A percentile compares a stretch with the other conserved stretches of the same genome.
Conservation (phyloP, 805 yeast genomes). For the Candida sonorensis region DNA sequence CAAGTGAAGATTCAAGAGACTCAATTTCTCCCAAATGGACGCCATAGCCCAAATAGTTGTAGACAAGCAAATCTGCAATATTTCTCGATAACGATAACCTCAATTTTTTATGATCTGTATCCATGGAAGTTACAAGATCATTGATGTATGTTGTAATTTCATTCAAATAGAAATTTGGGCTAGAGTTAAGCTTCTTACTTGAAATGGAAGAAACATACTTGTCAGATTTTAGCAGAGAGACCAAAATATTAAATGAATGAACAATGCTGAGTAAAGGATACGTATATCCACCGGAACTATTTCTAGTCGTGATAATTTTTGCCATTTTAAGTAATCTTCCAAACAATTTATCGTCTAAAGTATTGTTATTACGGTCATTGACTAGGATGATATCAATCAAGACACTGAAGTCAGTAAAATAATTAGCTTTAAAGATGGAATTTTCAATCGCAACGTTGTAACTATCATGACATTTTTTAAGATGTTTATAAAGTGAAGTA, state of each 20-base stretch:
- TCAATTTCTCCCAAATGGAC: conserved; percentile 19
- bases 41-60: conserved; percentile 25
- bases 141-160: conserved; percentile 13
- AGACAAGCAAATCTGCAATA: conserved; percentile 26
- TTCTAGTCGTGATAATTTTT: conserved; percentile 18
- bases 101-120: conserved; percentile 23
- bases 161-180: conserved; percentile 16
- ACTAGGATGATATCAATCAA: conserved; percentile 24
- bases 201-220: conserved; percentile 19
- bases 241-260: conserved; percentile 22
- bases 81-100: conserved; percentile 25
- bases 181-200: conserved; percentile 17
- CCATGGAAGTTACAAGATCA: conserved; percentile 17
- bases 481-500: conserved; percentile 24
- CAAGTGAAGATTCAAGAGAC: conserved; percentile 20
- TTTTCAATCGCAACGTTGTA: conserved; percentile 26
- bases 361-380: conserved; percentile 21
- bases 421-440: conserved; percentile 25
- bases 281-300: conserved; percentile 12
- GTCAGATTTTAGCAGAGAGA: conserved; percentile 26
- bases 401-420: conserved; percentile 24
- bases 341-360: conserved; percentile 25
- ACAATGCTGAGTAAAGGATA: conserved; percentile 26
- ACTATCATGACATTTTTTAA: conserved; percentile 28
- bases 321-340: conserved; percentile 24